These are phyloP conservation scores for Aegilops umbellulata DNA, from an alignment of 176 grass and related monocot genomes.

Conservation along the genomic window DNA sequence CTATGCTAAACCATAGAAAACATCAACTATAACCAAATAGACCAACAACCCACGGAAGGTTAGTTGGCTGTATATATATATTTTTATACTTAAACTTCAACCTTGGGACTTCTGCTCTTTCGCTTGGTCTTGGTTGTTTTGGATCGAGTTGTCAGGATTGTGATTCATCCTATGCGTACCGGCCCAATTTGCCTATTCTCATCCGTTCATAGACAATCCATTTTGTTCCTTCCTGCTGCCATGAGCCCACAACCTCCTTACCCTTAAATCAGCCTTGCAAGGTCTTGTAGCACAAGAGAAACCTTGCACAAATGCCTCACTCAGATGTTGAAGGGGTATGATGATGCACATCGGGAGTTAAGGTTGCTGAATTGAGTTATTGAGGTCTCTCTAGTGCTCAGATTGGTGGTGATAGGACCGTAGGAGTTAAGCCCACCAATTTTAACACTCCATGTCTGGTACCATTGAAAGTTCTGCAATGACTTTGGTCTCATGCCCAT, in stretches of 20 bases:
- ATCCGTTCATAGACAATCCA: background rate
- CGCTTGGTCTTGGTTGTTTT: conserved; percentile 9
- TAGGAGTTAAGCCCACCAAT: background rate
- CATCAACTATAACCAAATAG: background rate
- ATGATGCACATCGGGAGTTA: background rate
- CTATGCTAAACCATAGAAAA: conserved; percentile 9
- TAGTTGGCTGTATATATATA: conserved; percentile 9
- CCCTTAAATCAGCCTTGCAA: background rate
- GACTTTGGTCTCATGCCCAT: background rate
- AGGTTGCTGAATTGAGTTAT: background rate
- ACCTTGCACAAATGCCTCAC: background rate
- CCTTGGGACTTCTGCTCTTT: background rate
- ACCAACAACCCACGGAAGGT: background rate
- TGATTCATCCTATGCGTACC: background rate
- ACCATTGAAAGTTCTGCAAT: background rate
- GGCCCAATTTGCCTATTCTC: background rate
- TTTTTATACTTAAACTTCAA: background rate
- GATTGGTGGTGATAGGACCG: background rate
- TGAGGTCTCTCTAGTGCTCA: background rate
- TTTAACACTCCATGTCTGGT: background rate
- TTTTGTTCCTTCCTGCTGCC: background rate
- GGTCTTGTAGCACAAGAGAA: background rate
- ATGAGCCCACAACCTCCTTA: background rate
- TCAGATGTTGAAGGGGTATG: background rate
- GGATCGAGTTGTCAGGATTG: background rate